A percentile compares a stretch with the other conserved stretches of the same genome.
Conservation (phyloP, 169 alveolate species). For the Plasmodium coatneyi region DNA sequence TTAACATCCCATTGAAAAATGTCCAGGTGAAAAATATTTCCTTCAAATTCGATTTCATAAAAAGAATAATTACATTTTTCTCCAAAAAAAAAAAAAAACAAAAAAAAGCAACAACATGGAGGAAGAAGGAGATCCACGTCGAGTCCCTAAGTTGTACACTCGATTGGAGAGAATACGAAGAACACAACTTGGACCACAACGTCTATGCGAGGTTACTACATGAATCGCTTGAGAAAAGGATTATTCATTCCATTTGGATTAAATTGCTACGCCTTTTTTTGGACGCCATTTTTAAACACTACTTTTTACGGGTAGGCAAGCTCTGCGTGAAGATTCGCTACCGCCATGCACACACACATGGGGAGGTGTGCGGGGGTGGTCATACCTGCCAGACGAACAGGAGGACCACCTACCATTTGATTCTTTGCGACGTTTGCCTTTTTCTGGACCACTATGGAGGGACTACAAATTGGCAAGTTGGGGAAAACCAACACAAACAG, state of each 20-base stretch:
- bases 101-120: not conserved
- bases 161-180: slow-evolving; percentile 13
- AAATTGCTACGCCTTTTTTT: slow-evolving; percentile 9
- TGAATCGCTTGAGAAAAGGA: not conserved
- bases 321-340: slow-evolving; percentile 16
- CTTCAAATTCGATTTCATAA: slow-evolving; percentile 22
- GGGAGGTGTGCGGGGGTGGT: slow-evolving; percentile 5
- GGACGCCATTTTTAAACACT: slow-evolving; percentile 25
- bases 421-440: slow-evolving; percentile 4
- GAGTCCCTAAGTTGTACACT: slow-evolving; percentile 7
- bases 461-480: not conserved
- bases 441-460: not conserved
- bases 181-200: slow-evolving; percentile 20
- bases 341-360: slow-evolving; percentile 48
- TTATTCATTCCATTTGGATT: not conserved
- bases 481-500: not conserved
- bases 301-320: slow-evolving; percentile 9
- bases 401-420: slow-evolving; percentile 3
- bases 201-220: slow-evolving; percentile 1
- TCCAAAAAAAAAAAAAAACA: not conserved
- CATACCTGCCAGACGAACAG: not conserved
- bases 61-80: slow-evolving; percentile 3
- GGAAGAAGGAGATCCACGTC: slow-evolving; percentile 15
- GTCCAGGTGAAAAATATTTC: slow-evolving; percentile 17
- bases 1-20: slow-evolving; percentile 42